A percentile compares a stretch with the other conserved stretches of the same genome.
phyloP scores from a whole-genome alignment of 2,329 filamentous ascomycete species.

The Claviceps purpurea region DNA sequence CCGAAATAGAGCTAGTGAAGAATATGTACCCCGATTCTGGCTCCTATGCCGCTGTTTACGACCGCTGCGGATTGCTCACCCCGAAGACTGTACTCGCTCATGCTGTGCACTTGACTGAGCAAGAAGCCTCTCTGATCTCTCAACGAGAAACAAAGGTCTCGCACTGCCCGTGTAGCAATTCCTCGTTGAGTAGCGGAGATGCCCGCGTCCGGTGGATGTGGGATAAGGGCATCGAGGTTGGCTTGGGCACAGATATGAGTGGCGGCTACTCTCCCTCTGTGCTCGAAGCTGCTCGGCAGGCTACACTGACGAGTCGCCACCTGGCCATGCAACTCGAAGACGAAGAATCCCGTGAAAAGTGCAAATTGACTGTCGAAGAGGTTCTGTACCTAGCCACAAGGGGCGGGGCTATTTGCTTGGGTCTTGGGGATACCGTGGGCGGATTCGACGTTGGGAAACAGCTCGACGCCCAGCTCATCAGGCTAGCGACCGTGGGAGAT shows the following conservation, averaged over 20 bases:
- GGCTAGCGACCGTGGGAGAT: conserved; percentile 38
- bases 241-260: conserved; percentile 80
- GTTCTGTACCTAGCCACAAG: conserved; percentile 73
- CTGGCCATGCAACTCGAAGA: conserved; percentile 39
- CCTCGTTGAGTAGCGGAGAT: conserved; percentile 64
- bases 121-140: conserved; percentile 54
- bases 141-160: conserved; percentile 50
- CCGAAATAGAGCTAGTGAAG: conserved; percentile 59
- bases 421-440: conserved; percentile 58
- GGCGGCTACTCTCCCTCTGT: conserved; percentile 77
- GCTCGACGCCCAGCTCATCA: conserved; percentile 81
- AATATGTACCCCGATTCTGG: conserved; percentile 50
- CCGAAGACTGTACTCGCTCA: conserved; percentile 72
- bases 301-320: conserved; percentile 64
- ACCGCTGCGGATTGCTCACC: conserved; percentile 54
- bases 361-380: conserved; percentile 72
- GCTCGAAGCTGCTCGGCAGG: conserved; percentile 71
- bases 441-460: conserved; percentile 76
- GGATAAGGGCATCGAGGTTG: conserved; percentile 62
- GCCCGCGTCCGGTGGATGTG: conserved; percentile 64
- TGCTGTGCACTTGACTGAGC: conserved; percentile 58
- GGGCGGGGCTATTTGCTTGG: conserved; percentile 75
- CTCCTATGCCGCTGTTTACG: conserved; percentile 70
- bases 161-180: conserved; percentile 84
- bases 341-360: conserved; percentile 27